Base-by-base conservation (phyloP, 768 basidiomycete genomes). In the Boletus sp. region DNA sequence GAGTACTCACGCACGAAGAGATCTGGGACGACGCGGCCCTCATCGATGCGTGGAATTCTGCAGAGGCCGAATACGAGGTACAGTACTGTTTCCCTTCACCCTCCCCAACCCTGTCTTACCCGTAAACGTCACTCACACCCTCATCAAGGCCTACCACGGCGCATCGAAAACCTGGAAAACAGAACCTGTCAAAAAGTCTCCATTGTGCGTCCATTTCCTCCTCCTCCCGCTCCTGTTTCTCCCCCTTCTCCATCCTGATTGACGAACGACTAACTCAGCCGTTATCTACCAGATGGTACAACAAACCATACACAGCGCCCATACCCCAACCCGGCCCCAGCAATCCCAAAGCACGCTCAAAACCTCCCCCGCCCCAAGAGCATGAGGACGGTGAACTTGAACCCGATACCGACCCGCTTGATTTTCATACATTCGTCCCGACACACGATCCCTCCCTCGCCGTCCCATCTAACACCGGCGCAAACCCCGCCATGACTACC, bases 11-110 rank as follows among this genome's bases (percentile, higher is more conserved):
- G 9, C 79, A 85, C 33, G 80, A 84, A 45, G 90, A 93, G 63
- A 83, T 90, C 35, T 93, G 90, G 90, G 90, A 93, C 59, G 90
- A 93, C 66, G 86, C 87, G 34, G 88, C 87, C 5, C 78, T 93
- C 58, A 80, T 93, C 42, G 79, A 87, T 49, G 90, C 90, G 19
- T 92, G 90, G 90, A 80, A 92, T 66, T 85, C 90, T 55, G 90
- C 90, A 17, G 83, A 79, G 58, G 88, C 88, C 53, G 90, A 93
- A 66, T 93, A 91, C 60, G 78, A 88, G 73, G 83, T 83, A 58
- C 1, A n/a, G 11, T 44, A 58, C 1, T 21, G 11, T 44, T 13
- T 29, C 33, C 32, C 37, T 27, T n/a, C n/a, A 44, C n/a, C 27
- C 5, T 25, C n/a, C 23, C 29, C 14, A 50, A 0, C 17, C 9